These are phyloP conservation scores for Cyclaneusma minus DNA, from an alignment of 2,329 filamentous ascomycete genomes.

Conservation along the genomic window DNA sequence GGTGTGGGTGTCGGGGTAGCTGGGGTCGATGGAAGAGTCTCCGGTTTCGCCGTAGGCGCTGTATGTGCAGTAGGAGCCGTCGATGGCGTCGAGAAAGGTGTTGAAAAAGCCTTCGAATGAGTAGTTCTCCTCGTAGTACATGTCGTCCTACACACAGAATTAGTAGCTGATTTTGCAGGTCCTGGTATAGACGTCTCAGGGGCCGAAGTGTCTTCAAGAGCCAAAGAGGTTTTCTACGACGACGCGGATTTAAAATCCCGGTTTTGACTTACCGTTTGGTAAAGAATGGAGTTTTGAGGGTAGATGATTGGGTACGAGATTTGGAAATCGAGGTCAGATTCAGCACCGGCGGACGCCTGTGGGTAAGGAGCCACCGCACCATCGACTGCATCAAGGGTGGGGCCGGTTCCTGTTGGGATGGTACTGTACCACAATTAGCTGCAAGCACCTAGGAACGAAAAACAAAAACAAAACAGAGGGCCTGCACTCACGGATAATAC, in stretches of 20 bases:
- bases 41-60: conserved; percentile 32
- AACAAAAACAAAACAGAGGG: not conserved
- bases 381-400: conserved; percentile 22
- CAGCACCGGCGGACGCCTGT: conserved; percentile 13
- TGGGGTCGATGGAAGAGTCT: conserved; percentile 30
- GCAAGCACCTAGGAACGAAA: too few species aligned
- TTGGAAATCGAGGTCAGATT: conserved; percentile 28
- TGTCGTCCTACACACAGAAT: conserved; percentile 32
- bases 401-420: conserved; percentile 25
- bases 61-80: conserved; percentile 30
- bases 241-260: too few species aligned
- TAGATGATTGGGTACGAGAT: conserved; percentile 30
- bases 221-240: too few species aligned
- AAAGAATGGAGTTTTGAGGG: conserved; percentile 30
- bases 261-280: too few species aligned
- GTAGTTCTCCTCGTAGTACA: conserved; percentile 19
- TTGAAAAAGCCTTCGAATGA: conserved; percentile 23
- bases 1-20: conserved; percentile 30
- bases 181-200: conserved; percentile 10
- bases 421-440: conserved; percentile 9
- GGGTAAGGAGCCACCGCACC: conserved; percentile 21
- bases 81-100: conserved; percentile 31
- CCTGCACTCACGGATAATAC: conserved; percentile 14
- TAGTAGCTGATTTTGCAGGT: conserved; percentile 14
- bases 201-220: conserved; percentile 14